Evolutionary conservation across 2,329 filamentous ascomycete species (phyloP).

Genomic region (Ophiostoma australiae): DNA sequence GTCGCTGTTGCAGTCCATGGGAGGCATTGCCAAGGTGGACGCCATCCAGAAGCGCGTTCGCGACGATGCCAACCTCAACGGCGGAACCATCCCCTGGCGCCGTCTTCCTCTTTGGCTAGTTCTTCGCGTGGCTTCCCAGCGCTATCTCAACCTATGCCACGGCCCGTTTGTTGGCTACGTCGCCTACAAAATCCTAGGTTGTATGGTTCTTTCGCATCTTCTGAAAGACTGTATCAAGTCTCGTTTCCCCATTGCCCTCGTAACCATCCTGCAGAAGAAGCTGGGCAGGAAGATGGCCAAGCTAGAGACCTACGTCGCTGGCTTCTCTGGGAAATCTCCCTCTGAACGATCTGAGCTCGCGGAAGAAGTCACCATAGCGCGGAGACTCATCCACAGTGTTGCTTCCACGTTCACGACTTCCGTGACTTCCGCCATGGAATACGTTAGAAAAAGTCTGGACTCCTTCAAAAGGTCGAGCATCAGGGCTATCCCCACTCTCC

Average conservation of each 20-base stretch:
- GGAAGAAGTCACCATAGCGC: slow-evolving; percentile 32
- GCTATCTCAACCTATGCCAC: slow-evolving; percentile 43
- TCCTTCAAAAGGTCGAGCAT: slow-evolving; percentile 37
- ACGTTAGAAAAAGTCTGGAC: slow-evolving; percentile 38
- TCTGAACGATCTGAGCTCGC: neutral
- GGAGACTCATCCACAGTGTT: neutral
- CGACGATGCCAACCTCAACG: slow-evolving; percentile 55
- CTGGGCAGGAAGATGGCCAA: slow-evolving; percentile 55
- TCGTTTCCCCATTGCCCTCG: slow-evolving; percentile 31
- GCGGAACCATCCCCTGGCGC: slow-evolving; percentile 54
- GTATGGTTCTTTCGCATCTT: slow-evolving; percentile 43
- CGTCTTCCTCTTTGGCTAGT: slow-evolving; percentile 58
- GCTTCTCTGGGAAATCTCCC: too few relatives aligned
- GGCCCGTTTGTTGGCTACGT: slow-evolving; percentile 41
- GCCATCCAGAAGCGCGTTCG: slow-evolving; percentile 53
- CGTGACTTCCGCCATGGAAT: slow-evolving; percentile 28
- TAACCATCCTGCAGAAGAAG: slow-evolving; percentile 44
- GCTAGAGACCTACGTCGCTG: slow-evolving; percentile 37
- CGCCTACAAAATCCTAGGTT: slow-evolving; percentile 57
- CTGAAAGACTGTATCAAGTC: slow-evolving; percentile 37
- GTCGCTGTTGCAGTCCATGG: slow-evolving; percentile 53
- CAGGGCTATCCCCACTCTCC: slow-evolving; percentile 42
- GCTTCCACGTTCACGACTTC: neutral
- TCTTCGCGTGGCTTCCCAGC: slow-evolving; percentile 53
- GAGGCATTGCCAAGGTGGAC: slow-evolving; percentile 36